Percentiles rank a stretch among this genome's conserved stretches.
phyloP scores from a whole-genome alignment of 495 filamentous ascomycete genomes.

The Elasticomyces elasticus region DNA sequence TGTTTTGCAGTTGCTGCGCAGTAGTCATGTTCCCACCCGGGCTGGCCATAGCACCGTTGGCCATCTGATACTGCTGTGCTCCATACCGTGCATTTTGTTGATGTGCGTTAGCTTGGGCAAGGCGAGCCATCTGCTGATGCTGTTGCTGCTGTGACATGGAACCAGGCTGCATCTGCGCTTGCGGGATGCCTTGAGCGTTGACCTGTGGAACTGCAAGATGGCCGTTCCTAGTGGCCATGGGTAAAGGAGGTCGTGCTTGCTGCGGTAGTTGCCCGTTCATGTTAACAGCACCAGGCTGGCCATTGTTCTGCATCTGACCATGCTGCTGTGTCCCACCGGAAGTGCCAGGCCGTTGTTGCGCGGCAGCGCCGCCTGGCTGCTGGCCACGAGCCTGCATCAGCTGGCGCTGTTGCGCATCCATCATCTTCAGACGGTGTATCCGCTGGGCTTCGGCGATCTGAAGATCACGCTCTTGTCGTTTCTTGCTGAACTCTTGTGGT shows the following conservation, averaged over 20 bases:
- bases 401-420: constrained; percentile 38
- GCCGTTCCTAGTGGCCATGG: constrained; percentile 32
- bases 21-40: constrained; percentile 19
- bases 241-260: constrained; percentile 12
- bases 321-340: constrained; percentile 10
- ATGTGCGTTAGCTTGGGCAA: constrained; percentile 22
- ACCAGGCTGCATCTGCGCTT: constrained; percentile 56
- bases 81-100: constrained; percentile 4
- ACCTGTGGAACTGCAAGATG: constrained; percentile 40
- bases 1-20: constrained; percentile 19
- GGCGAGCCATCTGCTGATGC: constrained; percentile 25
- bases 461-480: constrained; percentile 76
- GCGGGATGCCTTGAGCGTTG: constrained; percentile 60
- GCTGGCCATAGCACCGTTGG: constrained; percentile 15
- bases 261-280: constrained; percentile 24
- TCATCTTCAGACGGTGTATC: constrained; percentile 54
- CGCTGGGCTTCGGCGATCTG: constrained; percentile 65
- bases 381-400: constrained; percentile 13
- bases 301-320: constrained; percentile 13
- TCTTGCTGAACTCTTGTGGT: constrained; percentile 76
- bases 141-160: constrained; percentile 38
- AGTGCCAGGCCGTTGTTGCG: constrained; percentile 12
- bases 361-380: constrained; percentile 4
- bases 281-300: constrained; percentile 11
- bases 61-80: constrained; percentile 25